Evolutionary conservation across 352 stramenopile genomes (phyloP).

Genomic region (Ophiocytium majus): DNA sequence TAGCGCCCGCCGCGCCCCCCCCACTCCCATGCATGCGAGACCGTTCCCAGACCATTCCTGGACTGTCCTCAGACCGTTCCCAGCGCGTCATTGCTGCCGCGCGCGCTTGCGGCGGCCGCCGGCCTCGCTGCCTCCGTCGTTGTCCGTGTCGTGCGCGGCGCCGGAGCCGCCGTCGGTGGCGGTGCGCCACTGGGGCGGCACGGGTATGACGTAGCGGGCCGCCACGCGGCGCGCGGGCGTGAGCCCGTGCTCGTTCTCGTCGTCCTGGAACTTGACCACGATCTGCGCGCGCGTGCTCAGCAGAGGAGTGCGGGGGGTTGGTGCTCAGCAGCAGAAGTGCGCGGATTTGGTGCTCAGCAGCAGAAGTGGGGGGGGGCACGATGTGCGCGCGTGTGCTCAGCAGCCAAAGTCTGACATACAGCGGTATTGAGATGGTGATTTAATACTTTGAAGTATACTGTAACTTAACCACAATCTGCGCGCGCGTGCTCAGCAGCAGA

Average conservation of each 20-base stretch:
- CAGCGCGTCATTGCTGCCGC: background rate
- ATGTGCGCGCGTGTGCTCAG: background rate
- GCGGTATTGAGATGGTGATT: background rate
- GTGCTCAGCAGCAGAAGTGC: background rate
- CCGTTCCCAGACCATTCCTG: no score
- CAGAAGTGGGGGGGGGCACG: background rate
- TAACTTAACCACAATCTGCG: background rate
- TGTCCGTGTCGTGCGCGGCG: slow-evolving; percentile 19
- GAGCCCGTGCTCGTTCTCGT: slow-evolving; percentile 83
- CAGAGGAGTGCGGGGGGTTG: slow-evolving; percentile 9
- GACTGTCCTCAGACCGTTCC: no score
- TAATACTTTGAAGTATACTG: slow-evolving; percentile 25
- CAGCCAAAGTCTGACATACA: slow-evolving; percentile 8
- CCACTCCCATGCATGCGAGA: no score
- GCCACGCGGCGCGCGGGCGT: slow-evolving; percentile 86
- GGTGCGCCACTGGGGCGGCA: slow-evolving; percentile 28
- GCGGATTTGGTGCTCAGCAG: slow-evolving; percentile 43
- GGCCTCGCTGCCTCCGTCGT: background rate
- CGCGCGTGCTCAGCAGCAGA: no score
- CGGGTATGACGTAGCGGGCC: slow-evolving; percentile 85
- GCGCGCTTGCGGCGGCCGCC: background rate
- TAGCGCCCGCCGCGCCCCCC: no score
- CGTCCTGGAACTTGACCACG: slow-evolving; percentile 95
- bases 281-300: slow-evolving; percentile 74
- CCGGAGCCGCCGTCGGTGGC: slow-evolving; percentile 35